These are phyloP conservation scores for Lasiosphaeriaceae sp. DNA, from an alignment of 495 filamentous ascomycete genomes.

Conservation along the genomic window DNA sequence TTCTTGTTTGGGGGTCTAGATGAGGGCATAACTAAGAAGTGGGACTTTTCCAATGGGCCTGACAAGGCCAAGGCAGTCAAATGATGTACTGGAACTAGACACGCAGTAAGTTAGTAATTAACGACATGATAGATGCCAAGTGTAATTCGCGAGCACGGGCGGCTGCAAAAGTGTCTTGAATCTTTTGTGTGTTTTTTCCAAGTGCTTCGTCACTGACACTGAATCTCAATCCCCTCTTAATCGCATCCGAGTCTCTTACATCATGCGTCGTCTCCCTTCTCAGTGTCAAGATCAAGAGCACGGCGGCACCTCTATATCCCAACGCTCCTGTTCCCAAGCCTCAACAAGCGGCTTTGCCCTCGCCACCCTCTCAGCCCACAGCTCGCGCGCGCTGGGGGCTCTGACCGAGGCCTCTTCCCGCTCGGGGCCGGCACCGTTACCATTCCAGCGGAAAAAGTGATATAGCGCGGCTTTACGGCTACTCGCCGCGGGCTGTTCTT, in stretches of 20 bases:
- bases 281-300: conserved; percentile 3
- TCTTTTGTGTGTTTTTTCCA: background rate
- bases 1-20: conserved; percentile 6
- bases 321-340: conserved; percentile 27
- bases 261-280: conserved; percentile 6
- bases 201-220: background rate
- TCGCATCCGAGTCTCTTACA: background rate
- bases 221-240: background rate
- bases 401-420: conserved; percentile 15
- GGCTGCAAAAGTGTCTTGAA: background rate
- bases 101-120: background rate
- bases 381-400: conserved; percentile 14
- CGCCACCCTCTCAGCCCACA: conserved; percentile 18
- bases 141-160: no score
- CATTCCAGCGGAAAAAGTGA: conserved; percentile 18
- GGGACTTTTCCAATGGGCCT: background rate
- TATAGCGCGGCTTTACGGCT: conserved; percentile 16
- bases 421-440: background rate
- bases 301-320: conserved; percentile 14
- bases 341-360: conserved; percentile 24
- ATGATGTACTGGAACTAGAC: background rate
- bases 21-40: background rate
- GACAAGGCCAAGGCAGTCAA: background rate
- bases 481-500: conserved; percentile 5
- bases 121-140: no score